Conservation (phyloP, 306 rosid genomes). For the Vachellia pachyceras region DNA sequence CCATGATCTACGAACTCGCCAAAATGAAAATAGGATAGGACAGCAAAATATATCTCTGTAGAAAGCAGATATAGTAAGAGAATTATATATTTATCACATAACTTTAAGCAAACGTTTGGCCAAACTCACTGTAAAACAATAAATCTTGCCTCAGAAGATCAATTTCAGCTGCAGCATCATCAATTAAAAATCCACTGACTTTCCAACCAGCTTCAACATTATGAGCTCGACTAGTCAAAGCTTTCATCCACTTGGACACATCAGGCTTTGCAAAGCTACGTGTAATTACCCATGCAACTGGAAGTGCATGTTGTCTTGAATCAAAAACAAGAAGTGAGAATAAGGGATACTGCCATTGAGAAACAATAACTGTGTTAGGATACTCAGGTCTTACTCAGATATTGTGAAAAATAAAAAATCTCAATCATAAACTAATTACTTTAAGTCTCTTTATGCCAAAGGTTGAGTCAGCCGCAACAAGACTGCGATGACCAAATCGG, state of each 20-base stretch:
- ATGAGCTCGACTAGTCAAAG: conserved; percentile 67
- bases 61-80: conserved; percentile 37
- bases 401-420: conserved; percentile 6
- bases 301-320: conserved; percentile 95
- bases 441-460: conserved; percentile 90
- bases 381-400: conserved; percentile 9
- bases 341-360: conserved; percentile 81
- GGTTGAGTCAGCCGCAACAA: conserved; percentile 84
- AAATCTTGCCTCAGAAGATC: conserved; percentile 80
- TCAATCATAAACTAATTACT: conserved; percentile 48
- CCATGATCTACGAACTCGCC: conserved; percentile 96
- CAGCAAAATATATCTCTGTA: conserved; percentile 80
- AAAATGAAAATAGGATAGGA: conserved; percentile 82
- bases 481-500: conserved; percentile 85
- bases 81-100: conserved; percentile 4
- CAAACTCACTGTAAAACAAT: conserved; percentile 27
- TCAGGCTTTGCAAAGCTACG: conserved; percentile 91
- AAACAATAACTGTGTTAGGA: conserved; percentile 28
- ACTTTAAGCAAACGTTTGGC: neutral
- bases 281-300: conserved; percentile 93
- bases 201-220: conserved; percentile 81
- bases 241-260: conserved; percentile 85
- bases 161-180: conserved; percentile 86
- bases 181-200: conserved; percentile 84
- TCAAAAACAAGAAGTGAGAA: conserved; percentile 90